These are phyloP conservation scores for Echium plantagineum DNA, from an alignment of 257 asterid genomes.

Conservation along the genomic window DNA sequence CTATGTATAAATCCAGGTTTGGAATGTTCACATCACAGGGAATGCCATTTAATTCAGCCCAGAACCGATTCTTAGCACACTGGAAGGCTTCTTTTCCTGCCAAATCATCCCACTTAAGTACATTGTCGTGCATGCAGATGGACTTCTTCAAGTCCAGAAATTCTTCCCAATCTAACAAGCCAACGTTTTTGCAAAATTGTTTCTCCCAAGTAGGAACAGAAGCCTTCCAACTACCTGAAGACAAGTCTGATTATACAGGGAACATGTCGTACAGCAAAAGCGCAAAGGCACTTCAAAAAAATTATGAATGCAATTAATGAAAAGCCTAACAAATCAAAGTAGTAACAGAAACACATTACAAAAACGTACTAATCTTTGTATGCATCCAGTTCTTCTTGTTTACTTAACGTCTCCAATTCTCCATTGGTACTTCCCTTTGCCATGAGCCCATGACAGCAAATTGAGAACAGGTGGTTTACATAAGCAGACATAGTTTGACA, in stretches of 20 bases:
- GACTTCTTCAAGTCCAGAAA: slow-evolving; percentile 44
- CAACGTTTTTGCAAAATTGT: slow-evolving; percentile 50
- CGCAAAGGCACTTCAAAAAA: too few species aligned
- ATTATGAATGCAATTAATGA: too few species aligned
- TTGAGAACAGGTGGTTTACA: too few species aligned
- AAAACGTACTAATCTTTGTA: too few species aligned
- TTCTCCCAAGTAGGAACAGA: slow-evolving; percentile 70
- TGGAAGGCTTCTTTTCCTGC: slow-evolving; percentile 63
- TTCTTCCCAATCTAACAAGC: slow-evolving; percentile 55
- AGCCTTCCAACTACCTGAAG: slow-evolving; percentile 47
- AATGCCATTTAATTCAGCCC: slow-evolving; percentile 42
- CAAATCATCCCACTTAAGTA: slow-evolving; percentile 62
- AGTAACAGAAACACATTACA: too few species aligned
- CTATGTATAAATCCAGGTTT: slow-evolving; percentile 51
- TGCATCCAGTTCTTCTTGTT: too few species aligned
- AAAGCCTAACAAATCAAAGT: too few species aligned
- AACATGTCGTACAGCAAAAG: not conserved
- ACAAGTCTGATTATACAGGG: not conserved
- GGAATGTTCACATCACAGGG: slow-evolving; percentile 41
- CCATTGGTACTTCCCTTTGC: too few species aligned
- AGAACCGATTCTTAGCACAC: slow-evolving; percentile 57
- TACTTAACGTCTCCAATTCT: too few species aligned
- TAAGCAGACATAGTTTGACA: too few species aligned
- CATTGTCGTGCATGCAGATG: slow-evolving; percentile 37
- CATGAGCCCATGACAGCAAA: too few species aligned